A percentile compares a stretch with the other conserved stretches of the same genome.
Conservation (phyloP, 768 basidiomycete species). For the Kwoniella europaea region DNA sequence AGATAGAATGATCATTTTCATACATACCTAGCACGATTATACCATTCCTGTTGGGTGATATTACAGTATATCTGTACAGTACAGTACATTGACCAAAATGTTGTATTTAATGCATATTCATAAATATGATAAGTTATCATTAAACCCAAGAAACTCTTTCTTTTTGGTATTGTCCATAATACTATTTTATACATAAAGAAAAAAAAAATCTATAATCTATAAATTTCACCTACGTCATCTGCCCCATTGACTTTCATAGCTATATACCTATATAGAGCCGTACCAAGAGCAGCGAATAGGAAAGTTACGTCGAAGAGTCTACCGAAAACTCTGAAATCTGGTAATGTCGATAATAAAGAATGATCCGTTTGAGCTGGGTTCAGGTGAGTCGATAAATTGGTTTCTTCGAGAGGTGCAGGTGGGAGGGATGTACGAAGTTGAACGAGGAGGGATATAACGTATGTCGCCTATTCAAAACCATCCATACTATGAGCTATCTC, state of each 20-base stretch:
- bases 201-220: conserved; percentile 20
- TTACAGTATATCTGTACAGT: background rate
- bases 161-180: background rate
- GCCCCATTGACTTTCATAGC: conserved; percentile 48
- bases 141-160: background rate
- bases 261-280: conserved; percentile 45
- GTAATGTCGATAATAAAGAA: conserved; percentile 51
- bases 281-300: conserved; percentile 42
- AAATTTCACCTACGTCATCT: conserved; percentile 44
- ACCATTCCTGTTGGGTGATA: background rate
- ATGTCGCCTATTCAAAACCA: conserved; percentile 43
- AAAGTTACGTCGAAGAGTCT: conserved; percentile 55
- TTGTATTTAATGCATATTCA: conserved; percentile 2
- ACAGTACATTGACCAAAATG: background rate
- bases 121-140: background rate
- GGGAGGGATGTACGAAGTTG: conserved; percentile 56
- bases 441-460: conserved; percentile 55
- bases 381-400: conserved; percentile 1
- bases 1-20: background rate
- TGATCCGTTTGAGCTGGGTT: conserved; percentile 25
- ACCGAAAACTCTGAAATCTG: conserved; percentile 56
- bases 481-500: too few relatives aligned
- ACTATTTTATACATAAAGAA: background rate
- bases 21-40: conserved; percentile 25
- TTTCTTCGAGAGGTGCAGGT: conserved; percentile 16